Conservation (phyloP, 2,329 filamentous ascomycete species). For the Arthrobotrys entomopaga region DNA sequence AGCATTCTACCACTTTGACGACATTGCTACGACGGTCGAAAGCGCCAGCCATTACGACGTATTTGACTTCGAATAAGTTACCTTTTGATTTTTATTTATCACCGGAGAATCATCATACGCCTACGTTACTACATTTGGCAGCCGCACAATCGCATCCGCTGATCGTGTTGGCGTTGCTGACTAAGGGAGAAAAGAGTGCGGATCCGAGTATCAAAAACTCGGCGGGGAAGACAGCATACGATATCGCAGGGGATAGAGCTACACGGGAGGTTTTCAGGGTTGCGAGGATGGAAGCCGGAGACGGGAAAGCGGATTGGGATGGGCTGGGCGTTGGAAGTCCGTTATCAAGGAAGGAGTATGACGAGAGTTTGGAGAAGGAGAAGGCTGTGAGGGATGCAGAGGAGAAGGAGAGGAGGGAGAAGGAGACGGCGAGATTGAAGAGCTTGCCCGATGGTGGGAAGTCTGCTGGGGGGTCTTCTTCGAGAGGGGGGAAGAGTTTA, state of each 20-base stretch:
- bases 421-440: conserved; percentile 72
- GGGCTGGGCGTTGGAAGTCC: conserved; percentile 76
- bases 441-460: conserved; percentile 57
- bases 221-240: conserved; percentile 86
- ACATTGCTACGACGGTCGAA: conserved; percentile 89
- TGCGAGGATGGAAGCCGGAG: conserved; percentile 82
- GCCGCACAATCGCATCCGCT: conserved; percentile 81
- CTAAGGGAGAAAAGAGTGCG: conserved; percentile 69
- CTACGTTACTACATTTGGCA: conserved; percentile 85
- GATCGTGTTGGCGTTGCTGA: conserved; percentile 79
- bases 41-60: conserved; percentile 84
- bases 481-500: conserved; percentile 67
- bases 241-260: conserved; percentile 82
- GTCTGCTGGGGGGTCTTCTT: conserved; percentile 53
- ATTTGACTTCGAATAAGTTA: conserved; percentile 80
- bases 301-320: conserved; percentile 81
- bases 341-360: conserved; percentile 76
- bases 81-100: conserved; percentile 82
- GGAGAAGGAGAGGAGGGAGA: conserved; percentile 76
- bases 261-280: conserved; percentile 93
- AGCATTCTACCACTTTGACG: conserved; percentile 90
- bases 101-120: conserved; percentile 59
- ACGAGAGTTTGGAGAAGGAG: conserved; percentile 75
- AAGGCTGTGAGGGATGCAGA: conserved; percentile 73
- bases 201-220: conserved; percentile 76